Conservation (phyloP, 1,139 yeast species). For the Petasospora rhodanensis region DNA sequence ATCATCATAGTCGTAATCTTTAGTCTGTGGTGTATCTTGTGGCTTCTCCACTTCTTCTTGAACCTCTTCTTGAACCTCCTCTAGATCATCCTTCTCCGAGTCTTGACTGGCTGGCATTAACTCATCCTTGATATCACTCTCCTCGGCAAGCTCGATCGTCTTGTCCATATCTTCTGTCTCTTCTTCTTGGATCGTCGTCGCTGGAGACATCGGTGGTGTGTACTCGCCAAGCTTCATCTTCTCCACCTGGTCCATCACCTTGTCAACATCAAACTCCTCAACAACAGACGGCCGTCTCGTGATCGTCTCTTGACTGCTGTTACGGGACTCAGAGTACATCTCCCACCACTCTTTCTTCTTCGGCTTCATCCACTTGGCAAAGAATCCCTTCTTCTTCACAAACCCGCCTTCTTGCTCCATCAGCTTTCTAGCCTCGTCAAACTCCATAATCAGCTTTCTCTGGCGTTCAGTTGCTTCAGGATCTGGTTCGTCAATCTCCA, state of each 20-base stretch:
- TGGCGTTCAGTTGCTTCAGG: slow-evolving; percentile 81
- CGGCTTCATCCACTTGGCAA: slow-evolving; percentile 70
- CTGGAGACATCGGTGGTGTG: too few relatives aligned
- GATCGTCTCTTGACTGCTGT: slow-evolving; percentile 22
- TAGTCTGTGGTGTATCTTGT: background rate
- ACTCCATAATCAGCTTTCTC: slow-evolving; percentile 73
- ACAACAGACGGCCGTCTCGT: slow-evolving; percentile 1
- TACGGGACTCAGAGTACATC: slow-evolving; percentile 44
- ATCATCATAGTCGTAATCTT: background rate
- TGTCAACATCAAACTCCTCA: slow-evolving; percentile 30
- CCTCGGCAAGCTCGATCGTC: slow-evolving; percentile 6
- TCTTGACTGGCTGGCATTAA: background rate
- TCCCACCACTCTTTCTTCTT: slow-evolving; percentile 90
- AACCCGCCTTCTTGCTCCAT: slow-evolving; percentile 36
- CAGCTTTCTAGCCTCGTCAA: slow-evolving; percentile 76
- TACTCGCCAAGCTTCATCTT: slow-evolving; percentile 24
- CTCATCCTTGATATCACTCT: slow-evolving; percentile 6
- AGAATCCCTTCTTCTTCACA: slow-evolving; percentile 31
- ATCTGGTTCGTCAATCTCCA: slow-evolving; percentile 95
- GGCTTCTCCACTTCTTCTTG: background rate
- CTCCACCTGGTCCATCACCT: slow-evolving; percentile 36
- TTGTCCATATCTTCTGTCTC: slow-evolving; percentile 12
- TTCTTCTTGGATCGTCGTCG: too few relatives aligned
- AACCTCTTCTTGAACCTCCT: background rate
- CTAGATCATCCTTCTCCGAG: background rate